Conservation (phyloP, 106 monocot species). For the Triglochin maritima region DNA sequence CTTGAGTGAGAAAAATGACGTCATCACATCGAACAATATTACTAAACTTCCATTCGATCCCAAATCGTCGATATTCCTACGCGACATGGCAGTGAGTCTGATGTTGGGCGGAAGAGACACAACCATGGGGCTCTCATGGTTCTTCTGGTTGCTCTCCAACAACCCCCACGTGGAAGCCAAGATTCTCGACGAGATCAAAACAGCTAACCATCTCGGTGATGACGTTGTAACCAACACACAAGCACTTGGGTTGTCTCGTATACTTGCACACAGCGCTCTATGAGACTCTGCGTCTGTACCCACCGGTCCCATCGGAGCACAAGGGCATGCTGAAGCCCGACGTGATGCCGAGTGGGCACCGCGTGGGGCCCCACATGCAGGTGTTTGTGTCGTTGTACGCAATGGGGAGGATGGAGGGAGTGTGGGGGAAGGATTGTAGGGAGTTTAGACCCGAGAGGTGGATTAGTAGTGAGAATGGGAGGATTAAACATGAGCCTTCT, state of each 20-base stretch:
- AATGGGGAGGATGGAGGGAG: conserved; percentile 52
- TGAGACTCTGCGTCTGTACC: conserved; percentile 50
- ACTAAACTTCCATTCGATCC: conserved; percentile 16
- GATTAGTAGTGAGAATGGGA: conserved; percentile 26
- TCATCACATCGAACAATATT: neutral
- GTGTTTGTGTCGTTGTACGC: conserved; percentile 36
- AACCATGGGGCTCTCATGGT: neutral
- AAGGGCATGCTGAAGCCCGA: conserved; percentile 21
- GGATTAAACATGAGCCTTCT: conserved; percentile 28
- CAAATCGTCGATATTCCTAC: neutral
- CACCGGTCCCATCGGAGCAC: conserved; percentile 45
- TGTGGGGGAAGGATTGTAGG: conserved; percentile 57
- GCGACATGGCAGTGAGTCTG: conserved; percentile 21
- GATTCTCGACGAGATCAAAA: conserved; percentile 7
- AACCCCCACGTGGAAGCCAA: conserved; percentile 7
- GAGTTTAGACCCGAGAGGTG: conserved; percentile 63
- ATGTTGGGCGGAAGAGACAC: conserved; percentile 21
- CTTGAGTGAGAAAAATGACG: no score
- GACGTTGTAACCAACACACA: conserved; percentile 14
- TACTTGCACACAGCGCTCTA: conserved; percentile 56
- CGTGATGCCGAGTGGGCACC: conserved; percentile 35
- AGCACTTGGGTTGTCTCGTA: conserved; percentile 18
- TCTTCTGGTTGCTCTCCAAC: conserved; percentile 6
- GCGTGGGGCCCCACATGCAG: conserved; percentile 12
- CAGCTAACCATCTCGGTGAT: neutral